Evolutionary conservation across 768 basidiomycete genomes (phyloP).

Genomic region (Tricholoma saponaceum): DNA sequence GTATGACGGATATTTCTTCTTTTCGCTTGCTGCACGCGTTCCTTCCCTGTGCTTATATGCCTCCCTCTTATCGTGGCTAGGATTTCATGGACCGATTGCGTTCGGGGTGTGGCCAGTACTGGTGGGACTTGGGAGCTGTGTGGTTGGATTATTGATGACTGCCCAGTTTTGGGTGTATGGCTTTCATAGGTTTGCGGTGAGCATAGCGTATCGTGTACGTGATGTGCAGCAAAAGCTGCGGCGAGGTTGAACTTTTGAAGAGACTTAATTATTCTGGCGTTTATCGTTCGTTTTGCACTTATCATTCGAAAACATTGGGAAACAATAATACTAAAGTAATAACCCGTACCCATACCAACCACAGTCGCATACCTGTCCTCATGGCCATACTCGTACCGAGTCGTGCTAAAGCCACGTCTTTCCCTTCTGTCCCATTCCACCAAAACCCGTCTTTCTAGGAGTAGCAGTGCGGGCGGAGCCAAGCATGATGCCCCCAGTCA

Average conservation of each 20-base stretch:
- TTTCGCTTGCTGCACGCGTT: background rate
- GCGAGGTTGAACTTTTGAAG: no score
- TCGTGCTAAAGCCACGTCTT: no score
- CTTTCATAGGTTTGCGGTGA: background rate
- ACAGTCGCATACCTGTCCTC: no score
- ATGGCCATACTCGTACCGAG: no score
- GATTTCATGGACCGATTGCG: background rate
- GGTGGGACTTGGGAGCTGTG: background rate
- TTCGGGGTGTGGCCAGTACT: background rate
- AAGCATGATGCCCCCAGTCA: constrained; percentile 44
- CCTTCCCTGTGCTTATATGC: background rate
- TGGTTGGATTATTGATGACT: background rate
- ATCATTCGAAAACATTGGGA: no score
- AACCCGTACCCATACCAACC: no score
- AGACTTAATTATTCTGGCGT: no score
- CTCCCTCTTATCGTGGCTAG: background rate
- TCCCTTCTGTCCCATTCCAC: background rate
- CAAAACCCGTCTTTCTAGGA: background rate
- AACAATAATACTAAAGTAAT: no score
- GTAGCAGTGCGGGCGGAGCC: constrained; percentile 14
- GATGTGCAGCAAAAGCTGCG: no score
- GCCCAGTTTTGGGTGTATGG: background rate
- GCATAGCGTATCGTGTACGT: background rate
- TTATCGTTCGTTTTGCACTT: no score
- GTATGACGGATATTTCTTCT: background rate